Evolutionary conservation across 139 green algal genomes (phyloP).

Genomic region (Zygnema circumcarinatum): DNA sequence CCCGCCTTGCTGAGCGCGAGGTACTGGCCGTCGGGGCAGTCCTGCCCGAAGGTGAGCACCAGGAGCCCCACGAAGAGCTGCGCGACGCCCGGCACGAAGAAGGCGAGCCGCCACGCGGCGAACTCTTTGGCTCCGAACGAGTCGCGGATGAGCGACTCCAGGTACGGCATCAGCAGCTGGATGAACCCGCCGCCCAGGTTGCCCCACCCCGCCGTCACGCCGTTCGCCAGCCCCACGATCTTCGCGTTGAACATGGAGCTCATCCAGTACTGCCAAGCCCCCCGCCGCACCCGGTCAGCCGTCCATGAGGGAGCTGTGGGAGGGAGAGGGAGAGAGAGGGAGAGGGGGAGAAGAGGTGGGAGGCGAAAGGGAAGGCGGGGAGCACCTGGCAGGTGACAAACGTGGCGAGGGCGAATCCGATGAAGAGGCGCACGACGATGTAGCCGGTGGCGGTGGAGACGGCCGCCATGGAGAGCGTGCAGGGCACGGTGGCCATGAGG

Average conservation of each 20-base stretch:
- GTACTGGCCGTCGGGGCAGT: constrained; percentile 90
- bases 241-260: constrained; percentile 86
- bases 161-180: constrained; percentile 91
- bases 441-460: constrained; percentile 73
- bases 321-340: not conserved
- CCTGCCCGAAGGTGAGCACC: constrained; percentile 70
- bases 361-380: no score
- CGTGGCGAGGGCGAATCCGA: constrained; percentile 80
- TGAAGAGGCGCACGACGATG: constrained; percentile 79
- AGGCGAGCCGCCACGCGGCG: constrained; percentile 84
- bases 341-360: not conserved
- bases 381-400: constrained; percentile 93
- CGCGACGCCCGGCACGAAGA: constrained; percentile 82
- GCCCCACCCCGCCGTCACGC: constrained; percentile 83
- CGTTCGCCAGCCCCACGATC: constrained; percentile 91
- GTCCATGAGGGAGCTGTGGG: not conserved
- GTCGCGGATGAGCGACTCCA: constrained; percentile 69
- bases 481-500: constrained; percentile 67
- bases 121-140: constrained; percentile 63
- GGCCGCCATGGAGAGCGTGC: constrained; percentile 71
- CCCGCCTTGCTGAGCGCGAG: constrained; percentile 69
- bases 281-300: not conserved
- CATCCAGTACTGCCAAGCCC: constrained; percentile 93
- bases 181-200: constrained; percentile 84
- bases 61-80: constrained; percentile 73